Evolutionary conservation across 2,329 filamentous ascomycete genomes (phyloP).

Genomic region (Xylariaceae sp.): DNA sequence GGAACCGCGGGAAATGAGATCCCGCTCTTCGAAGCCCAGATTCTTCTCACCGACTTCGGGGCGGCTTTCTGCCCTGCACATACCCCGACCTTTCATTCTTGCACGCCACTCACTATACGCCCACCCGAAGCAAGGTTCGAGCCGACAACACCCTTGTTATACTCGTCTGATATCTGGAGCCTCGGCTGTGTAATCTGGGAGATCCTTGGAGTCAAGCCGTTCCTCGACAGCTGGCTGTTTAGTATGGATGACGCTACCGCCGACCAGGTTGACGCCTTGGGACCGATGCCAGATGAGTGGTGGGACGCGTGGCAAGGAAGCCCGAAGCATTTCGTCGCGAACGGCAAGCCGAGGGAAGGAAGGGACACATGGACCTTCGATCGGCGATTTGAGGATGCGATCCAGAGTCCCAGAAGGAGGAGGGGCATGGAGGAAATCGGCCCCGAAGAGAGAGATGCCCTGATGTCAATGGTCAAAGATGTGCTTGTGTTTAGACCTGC

Average conservation of each 20-base stretch:
- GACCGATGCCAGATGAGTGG: conserved; percentile 8
- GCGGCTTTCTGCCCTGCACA: conserved; percentile 24
- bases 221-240: conserved; percentile 19
- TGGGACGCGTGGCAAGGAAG: conserved; percentile 1
- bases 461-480: conserved; percentile 5
- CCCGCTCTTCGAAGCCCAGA: conserved; percentile 18
- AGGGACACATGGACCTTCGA: conserved; percentile 16
- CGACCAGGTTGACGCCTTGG: conserved; percentile 25
- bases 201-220: conserved; percentile 23
- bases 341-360: background rate
- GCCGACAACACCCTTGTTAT: conserved; percentile 24
- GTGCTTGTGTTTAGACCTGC: conserved; percentile 2
- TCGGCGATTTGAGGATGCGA: conserved; percentile 22
- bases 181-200: conserved; percentile 29
- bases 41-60: conserved; percentile 28
- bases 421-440: conserved; percentile 10
- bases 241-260: conserved; percentile 22
- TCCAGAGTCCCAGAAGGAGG: conserved; percentile 20
- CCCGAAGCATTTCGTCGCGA: conserved; percentile 1
- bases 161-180: conserved; percentile 32
- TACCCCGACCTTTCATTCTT: conserved; percentile 13
- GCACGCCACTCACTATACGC: conserved; percentile 12
- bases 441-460: conserved; percentile 18
- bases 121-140: conserved; percentile 30
- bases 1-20: conserved; percentile 25